Evolutionary conservation across 176 grass and related monocot species (phyloP).

Genomic region (Luzula sylvatica): DNA sequence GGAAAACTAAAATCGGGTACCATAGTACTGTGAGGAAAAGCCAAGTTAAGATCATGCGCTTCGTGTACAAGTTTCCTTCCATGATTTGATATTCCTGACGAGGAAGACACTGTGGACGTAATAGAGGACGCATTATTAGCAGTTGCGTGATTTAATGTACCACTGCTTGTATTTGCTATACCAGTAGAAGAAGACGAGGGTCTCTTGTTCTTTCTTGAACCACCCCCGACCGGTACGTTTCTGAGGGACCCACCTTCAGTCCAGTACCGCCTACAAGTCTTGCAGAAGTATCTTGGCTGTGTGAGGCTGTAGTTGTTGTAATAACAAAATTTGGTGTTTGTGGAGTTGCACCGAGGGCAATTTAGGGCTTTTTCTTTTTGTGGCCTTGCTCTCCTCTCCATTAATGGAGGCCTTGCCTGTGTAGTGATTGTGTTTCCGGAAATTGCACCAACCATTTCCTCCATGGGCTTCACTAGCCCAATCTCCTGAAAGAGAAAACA

Average conservation of each 20-base stretch:
- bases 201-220: conserved; percentile 90
- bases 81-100: conserved; percentile 34
- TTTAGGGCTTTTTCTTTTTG: conserved; percentile 89
- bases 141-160: conserved; percentile 23
- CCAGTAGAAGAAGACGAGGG: conserved; percentile 38
- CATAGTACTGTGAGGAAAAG: conserved; percentile 34
- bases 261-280: conserved; percentile 95
- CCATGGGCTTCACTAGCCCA: conserved; percentile 77
- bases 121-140: background rate
- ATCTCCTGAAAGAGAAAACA: conserved; percentile 40
- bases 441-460: conserved; percentile 41
- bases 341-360: conserved; percentile 93
- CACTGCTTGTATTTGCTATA: conserved; percentile 14
- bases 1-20: conserved; percentile 50
- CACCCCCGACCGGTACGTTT: conserved; percentile 88
- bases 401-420: conserved; percentile 15
- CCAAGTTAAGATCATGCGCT: conserved; percentile 70
- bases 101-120: background rate
- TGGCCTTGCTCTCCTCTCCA: conserved; percentile 50
- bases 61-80: conserved; percentile 42
- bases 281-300: conserved; percentile 97
- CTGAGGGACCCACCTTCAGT: conserved; percentile 85
- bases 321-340: conserved; percentile 98
- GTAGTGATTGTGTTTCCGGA: conserved; percentile 9
- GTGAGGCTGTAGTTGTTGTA: conserved; percentile 99